phyloP scores from a whole-genome alignment of 2,329 filamentous ascomycete species.

The Akanthomyces uredinophilus region DNA sequence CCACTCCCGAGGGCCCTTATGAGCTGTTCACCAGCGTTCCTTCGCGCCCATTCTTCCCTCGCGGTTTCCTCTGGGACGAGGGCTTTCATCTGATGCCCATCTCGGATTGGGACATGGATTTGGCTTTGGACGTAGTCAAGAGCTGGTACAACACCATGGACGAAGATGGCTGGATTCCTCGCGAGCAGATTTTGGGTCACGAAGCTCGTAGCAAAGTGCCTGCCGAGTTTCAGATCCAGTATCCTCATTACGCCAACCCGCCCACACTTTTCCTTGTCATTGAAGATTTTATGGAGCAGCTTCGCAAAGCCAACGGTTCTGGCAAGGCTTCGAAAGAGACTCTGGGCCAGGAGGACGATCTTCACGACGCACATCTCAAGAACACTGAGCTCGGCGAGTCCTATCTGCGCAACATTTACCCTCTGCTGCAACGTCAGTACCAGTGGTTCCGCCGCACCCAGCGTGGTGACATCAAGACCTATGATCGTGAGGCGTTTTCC shows the following conservation, averaged over 20 bases:
- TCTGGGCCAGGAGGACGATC: conserved; percentile 36
- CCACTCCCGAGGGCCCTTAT: conserved; percentile 72
- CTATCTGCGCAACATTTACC: conserved; percentile 75
- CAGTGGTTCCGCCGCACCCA: conserved; percentile 95
- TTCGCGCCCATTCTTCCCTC: conserved; percentile 90
- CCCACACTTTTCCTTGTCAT: conserved; percentile 90
- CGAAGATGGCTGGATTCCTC: conserved; percentile 93
- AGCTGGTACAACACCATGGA: conserved; percentile 98
- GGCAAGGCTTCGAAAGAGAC: conserved; percentile 38
- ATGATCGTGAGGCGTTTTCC: conserved; percentile 84
- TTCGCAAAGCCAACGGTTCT: conserved; percentile 53
- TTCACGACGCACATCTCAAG: conserved; percentile 61
- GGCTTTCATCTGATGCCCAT: conserved; percentile 92
- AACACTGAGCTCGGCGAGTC: conserved; percentile 62
- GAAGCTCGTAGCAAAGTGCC: conserved; percentile 96
- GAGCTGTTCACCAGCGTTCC: conserved; percentile 90
- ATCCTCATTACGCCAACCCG: conserved; percentile 95
- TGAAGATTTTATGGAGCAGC: conserved; percentile 75
- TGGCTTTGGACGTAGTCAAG: conserved; percentile 80
- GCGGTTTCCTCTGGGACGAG: conserved; percentile 97
- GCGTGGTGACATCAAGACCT: conserved; percentile 80
- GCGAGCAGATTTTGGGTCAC: conserved; percentile 87
- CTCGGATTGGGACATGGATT: conserved; percentile 88
- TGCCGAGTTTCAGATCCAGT: conserved; percentile 86
- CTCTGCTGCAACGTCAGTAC: conserved; percentile 82